phyloP scores from a whole-genome alignment of 768 basidiomycete genomes.

The Pleurotus tuoliensis region DNA sequence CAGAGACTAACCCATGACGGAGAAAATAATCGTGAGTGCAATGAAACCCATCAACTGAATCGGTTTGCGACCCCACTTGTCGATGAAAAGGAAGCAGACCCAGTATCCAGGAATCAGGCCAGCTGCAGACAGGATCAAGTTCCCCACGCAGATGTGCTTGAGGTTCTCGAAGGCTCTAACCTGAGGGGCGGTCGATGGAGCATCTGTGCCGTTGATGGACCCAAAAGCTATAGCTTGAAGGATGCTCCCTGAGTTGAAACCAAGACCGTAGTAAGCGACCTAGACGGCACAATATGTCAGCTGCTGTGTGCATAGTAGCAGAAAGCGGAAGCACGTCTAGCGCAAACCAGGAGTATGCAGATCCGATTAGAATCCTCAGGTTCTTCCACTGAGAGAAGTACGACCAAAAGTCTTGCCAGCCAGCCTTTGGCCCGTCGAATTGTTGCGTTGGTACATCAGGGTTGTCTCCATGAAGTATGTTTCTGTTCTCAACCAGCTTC shows the following conservation, averaged over 20 bases:
- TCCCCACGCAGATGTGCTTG: constrained; percentile 64
- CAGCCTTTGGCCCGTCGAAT: constrained; percentile 51
- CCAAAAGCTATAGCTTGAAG: constrained; percentile 74
- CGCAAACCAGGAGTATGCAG: constrained; percentile 85
- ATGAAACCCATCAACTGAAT: constrained; percentile 77
- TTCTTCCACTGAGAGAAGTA: constrained; percentile 77
- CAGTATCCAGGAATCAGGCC: constrained; percentile 83
- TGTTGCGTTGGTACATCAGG: constrained; percentile 48
- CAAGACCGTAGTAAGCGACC: constrained; percentile 87
- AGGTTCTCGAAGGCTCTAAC: constrained; percentile 49
- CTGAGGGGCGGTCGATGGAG: constrained; percentile 13
- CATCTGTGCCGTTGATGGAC: constrained; percentile 27
- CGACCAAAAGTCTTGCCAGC: constrained; percentile 57
- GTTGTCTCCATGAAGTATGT: constrained; percentile 46
- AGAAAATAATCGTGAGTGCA: constrained; percentile 58
- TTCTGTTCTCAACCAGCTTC: constrained; percentile 55
- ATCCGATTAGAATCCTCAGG: constrained; percentile 72
- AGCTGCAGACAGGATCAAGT: constrained; percentile 68
- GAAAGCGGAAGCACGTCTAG: constrained; percentile 51
- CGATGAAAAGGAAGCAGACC: constrained; percentile 58
- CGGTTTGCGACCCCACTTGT: constrained; percentile 76
- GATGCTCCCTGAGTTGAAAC: constrained; percentile 76
- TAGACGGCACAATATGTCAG: constrained; percentile 17
- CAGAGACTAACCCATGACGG: constrained; percentile 54
- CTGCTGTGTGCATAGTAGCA: too few species aligned